Evolutionary conservation across 768 basidiomycete species (phyloP).

Genomic region (Leccinum olivaceopallidum): DNA sequence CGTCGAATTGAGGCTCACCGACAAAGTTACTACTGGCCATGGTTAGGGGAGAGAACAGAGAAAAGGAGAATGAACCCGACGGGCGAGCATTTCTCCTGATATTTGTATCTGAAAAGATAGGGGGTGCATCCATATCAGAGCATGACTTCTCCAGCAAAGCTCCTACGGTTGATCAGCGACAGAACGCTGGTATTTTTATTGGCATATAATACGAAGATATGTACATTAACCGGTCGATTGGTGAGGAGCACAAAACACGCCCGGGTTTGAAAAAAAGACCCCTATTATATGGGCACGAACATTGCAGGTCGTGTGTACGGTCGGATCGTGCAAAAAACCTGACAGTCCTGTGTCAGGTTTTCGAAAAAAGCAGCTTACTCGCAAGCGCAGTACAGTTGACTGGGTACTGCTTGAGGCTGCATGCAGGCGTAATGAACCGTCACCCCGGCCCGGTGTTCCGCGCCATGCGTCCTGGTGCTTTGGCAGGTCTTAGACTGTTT

Average conservation of each 20-base stretch:
- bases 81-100: neutral
- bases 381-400: no score
- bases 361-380: no score
- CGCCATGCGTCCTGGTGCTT: no score
- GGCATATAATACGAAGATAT: neutral
- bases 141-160: neutral
- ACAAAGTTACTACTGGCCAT: slow-evolving; percentile 16
- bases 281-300: neutral
- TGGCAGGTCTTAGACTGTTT: no score
- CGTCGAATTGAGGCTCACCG: slow-evolving; percentile 14
- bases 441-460: no score
- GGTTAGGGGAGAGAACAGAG: neutral
- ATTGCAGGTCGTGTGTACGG: no score
- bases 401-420: no score
- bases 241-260: neutral
- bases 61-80: no score
- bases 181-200: neutral
- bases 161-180: neutral
- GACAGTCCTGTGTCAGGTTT: no score
- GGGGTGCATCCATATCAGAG: neutral
- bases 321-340: no score
- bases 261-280: neutral
- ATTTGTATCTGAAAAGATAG: neutral
- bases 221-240: neutral
- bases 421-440: no score